Base-by-base conservation (phyloP, 352 stramenopile genomes). In the Phytophthora tentaculata region DNA sequence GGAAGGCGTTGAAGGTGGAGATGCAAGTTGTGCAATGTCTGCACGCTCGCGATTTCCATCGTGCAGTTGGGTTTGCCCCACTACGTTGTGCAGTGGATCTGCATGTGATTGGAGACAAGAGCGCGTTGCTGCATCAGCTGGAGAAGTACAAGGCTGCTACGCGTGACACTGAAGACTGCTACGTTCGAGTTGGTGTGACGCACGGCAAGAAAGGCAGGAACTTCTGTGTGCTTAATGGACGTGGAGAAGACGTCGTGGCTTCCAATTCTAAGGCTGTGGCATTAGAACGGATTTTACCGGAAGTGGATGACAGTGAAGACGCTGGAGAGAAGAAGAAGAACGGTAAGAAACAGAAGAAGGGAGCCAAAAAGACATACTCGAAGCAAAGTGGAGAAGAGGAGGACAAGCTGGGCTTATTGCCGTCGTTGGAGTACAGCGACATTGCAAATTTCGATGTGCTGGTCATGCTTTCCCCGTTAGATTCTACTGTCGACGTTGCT, bases 391-490 rank as follows among this genome's bases (percentile, higher is more conserved):
- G 57, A 64, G 24, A 56, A 12, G 52, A 71, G 19, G 53, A 72
- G 19, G 59, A 64, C 3, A 72, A 70, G 2, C 0, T 62, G 23
- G 49, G 61, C 2, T 69, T 69, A 17, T 45, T 79, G 29, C 35
- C 45, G 28, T 86, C 80, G 0, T 56, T 92, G n/a, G 84, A 90
- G 61, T 90, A 88, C 47, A 80, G 81, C 0, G 70, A 83, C 10
- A 81, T 92, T 28, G 61, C 71, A 0, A 81, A 77, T 16, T 20
- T 90, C 1, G 70, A 88, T 37, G 22, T 92, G 22, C 65, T 92
- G 5, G 56, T 76, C 2, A 77, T 64, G 61, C 66, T 92, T 7
- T 61, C 74, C 0, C 63, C 73, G 3, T 17, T 70, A 19, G 50
- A 69, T 28, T 37, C n/a, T 49, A 29, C 53, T 28, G 28, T 57